Evolutionary conservation across 2,329 filamentous ascomycete genomes (phyloP).

Genomic region (Alternaria sp.): DNA sequence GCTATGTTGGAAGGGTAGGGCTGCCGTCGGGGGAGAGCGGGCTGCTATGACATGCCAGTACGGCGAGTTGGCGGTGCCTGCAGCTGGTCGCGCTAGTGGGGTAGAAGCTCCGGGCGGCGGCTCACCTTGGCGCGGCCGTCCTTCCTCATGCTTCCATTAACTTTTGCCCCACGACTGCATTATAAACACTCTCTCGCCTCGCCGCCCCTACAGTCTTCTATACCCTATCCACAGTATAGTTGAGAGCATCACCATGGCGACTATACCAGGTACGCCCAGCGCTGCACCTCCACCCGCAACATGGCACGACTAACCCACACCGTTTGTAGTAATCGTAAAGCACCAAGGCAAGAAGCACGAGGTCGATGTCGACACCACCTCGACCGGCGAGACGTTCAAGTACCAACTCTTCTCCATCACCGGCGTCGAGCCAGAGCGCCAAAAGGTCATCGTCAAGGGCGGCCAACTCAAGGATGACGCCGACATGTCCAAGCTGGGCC

Average conservation of each 20-base stretch:
- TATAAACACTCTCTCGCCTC: slow-evolving; percentile 28
- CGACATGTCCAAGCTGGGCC: slow-evolving; percentile 80
- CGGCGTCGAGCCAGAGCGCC: slow-evolving; percentile 92
- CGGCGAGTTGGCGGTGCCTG: slow-evolving; percentile 35
- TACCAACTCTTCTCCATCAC: slow-evolving; percentile 95
- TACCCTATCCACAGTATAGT: slow-evolving; percentile 5
- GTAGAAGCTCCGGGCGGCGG: slow-evolving; percentile 33
- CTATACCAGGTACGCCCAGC: slow-evolving; percentile 45
- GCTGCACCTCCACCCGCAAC: background rate
- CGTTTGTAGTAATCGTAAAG: slow-evolving; percentile 79
- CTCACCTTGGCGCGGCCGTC: slow-evolving; percentile 25
- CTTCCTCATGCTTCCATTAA: slow-evolving; percentile 42
- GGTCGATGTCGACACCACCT: slow-evolving; percentile 84
- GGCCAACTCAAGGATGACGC: slow-evolving; percentile 96
- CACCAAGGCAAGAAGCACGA: slow-evolving; percentile 96
- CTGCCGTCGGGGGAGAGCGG: slow-evolving; percentile 25
- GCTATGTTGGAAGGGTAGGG: slow-evolving; percentile 25
- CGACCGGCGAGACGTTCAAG: slow-evolving; percentile 92
- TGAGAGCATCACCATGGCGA: slow-evolving; percentile 39
- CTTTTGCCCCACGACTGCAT: slow-evolving; percentile 42
- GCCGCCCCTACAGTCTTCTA: slow-evolving; percentile 1
- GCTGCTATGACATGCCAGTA: slow-evolving; percentile 44
- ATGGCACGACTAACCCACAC: slow-evolving; percentile 29
- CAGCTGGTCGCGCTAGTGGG: slow-evolving; percentile 35
- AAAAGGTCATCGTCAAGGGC: slow-evolving; percentile 95